Conservation (phyloP, 768 basidiomycete genomes). For the Filobasidium wieringae region DNA sequence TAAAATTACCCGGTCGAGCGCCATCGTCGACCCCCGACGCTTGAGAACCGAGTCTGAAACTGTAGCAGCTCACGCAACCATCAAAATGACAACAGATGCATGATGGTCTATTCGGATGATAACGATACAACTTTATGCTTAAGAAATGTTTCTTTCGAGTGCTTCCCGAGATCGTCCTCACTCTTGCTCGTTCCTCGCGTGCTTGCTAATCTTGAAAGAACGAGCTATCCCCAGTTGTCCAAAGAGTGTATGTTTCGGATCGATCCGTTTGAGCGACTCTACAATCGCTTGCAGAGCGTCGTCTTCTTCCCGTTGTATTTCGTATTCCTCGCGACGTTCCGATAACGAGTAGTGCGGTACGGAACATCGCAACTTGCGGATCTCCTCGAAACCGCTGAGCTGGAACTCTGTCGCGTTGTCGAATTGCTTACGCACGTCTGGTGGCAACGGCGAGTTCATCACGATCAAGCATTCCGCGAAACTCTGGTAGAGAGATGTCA, state of each 20-base stretch:
- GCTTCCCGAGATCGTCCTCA: no score
- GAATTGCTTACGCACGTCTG: background rate
- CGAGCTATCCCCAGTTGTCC: background rate
- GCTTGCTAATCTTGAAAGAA: background rate
- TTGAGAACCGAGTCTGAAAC: no score
- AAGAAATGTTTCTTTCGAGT: no score
- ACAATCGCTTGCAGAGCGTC: background rate
- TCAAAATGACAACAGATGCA: no score
- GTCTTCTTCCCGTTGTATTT: background rate
- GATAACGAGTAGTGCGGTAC: background rate
- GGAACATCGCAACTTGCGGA: background rate
- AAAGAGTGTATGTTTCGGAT: background rate
- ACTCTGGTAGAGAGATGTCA: background rate
- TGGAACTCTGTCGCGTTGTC: slow-evolving; percentile 7
- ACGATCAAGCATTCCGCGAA: background rate
- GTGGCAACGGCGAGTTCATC: slow-evolving; percentile 1
- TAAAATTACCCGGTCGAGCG: background rate
- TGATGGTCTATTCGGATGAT: no score
- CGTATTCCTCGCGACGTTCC: background rate
- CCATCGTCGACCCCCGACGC: no score
- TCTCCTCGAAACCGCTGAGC: background rate
- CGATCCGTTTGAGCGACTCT: background rate
- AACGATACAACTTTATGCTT: no score
- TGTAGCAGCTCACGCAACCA: no score
- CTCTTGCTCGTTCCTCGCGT: background rate